Percentiles rank a stretch among this genome's conserved stretches.
These are phyloP conservation scores for Hortiboletus campestris DNA, from an alignment of 768 basidiomycete species.

Conservation along the genomic window DNA sequence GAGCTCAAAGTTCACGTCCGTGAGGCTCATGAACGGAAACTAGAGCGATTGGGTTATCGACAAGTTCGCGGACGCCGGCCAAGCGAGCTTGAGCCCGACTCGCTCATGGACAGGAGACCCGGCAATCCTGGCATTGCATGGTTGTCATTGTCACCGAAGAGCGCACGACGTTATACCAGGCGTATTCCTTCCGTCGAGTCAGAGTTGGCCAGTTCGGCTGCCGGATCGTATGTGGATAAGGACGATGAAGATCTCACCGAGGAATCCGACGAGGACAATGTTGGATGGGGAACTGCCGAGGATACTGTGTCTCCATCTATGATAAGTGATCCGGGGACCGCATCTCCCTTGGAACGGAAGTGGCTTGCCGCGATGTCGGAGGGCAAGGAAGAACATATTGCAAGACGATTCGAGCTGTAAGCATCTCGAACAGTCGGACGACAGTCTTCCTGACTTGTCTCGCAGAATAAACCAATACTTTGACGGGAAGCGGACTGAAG, in stretches of 20 bases:
- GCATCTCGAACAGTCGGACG: constrained; percentile 19
- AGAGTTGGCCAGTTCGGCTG: constrained; percentile 38
- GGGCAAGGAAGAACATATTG: constrained; percentile 67
- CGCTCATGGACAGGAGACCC: constrained; percentile 12
- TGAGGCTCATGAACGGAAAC: constrained; percentile 37
- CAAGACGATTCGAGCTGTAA: constrained; percentile 76
- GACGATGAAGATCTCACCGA: constrained; percentile 34
- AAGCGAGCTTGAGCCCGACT: constrained; percentile 21
- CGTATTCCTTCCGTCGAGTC: constrained; percentile 49
- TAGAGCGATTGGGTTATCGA: constrained; percentile 26
- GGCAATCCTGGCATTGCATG: constrained; percentile 37
- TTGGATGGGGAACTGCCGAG: constrained; percentile 49
- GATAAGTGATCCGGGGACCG: constrained; percentile 80
- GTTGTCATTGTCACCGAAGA: constrained; percentile 56
- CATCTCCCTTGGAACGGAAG: constrained; percentile 71
- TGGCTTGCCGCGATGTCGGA: constrained; percentile 94
- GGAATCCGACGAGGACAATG: constrained; percentile 46
- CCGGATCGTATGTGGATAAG: constrained; percentile 29
- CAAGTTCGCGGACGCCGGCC: constrained; percentile 22
- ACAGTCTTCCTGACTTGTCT: background rate
- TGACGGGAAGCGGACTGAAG: constrained; percentile 87
- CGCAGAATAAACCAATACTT: constrained; percentile 88
- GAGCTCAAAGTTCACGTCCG: constrained; percentile 74
- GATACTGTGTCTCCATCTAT: constrained; percentile 56
- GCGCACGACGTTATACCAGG: constrained; percentile 45